These are phyloP conservation scores for Puccinellia tenuiflora DNA, from an alignment of 176 grass and related monocot species.

Conservation along the genomic window DNA sequence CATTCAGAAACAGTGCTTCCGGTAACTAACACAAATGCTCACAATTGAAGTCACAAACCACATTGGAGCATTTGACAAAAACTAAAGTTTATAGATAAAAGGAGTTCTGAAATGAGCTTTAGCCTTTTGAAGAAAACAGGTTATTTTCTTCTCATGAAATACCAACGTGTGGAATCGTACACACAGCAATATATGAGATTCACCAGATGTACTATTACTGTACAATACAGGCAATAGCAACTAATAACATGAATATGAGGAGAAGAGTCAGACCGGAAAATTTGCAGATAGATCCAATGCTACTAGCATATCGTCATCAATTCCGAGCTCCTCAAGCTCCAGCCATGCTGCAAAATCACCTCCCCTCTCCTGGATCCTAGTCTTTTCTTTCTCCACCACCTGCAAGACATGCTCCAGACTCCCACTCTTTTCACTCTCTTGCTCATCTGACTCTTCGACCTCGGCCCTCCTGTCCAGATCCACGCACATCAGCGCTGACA, in stretches of 20 bases:
- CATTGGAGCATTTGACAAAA: background rate
- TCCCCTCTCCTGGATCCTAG: slow-evolving; percentile 50
- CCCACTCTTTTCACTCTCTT: slow-evolving; percentile 8
- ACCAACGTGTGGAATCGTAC: background rate
- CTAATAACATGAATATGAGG: background rate
- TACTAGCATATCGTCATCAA: slow-evolving; percentile 82
- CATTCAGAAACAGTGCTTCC: background rate
- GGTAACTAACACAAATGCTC: background rate
- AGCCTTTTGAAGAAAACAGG: background rate
- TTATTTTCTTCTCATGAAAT: background rate
- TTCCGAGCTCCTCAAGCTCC: slow-evolving; percentile 86
- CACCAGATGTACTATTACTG: background rate
- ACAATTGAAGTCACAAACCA: background rate
- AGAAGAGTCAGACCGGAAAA: slow-evolving; percentile 55
- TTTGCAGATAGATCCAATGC: slow-evolving; percentile 69
- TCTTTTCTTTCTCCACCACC: slow-evolving; percentile 51
- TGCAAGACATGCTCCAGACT: slow-evolving; percentile 48
- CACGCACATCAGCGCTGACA: slow-evolving; percentile 86
- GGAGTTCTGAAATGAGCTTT: background rate
- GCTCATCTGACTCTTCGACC: slow-evolving; percentile 34
- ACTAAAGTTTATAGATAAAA: background rate
- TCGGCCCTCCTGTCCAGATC: slow-evolving; percentile 54
- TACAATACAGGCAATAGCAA: background rate
- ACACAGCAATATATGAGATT: background rate
- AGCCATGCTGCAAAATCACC: slow-evolving; percentile 56